Conservation (phyloP, 2,329 filamentous ascomycete genomes). For the Fusarium torulosum region DNA sequence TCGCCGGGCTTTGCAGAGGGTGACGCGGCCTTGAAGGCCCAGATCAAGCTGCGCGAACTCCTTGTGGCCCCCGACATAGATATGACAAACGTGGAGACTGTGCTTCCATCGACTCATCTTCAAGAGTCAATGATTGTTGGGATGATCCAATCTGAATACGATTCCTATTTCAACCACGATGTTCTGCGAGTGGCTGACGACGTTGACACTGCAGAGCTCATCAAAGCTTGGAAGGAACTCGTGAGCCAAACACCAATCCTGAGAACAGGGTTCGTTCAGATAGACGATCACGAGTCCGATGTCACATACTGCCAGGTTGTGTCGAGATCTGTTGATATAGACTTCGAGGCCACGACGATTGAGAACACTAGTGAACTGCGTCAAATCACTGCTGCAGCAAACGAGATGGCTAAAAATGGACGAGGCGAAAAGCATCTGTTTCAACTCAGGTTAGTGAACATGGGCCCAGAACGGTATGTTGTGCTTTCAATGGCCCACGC, state of each 20-base stretch:
- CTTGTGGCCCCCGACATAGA: conserved; percentile 52
- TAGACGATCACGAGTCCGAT: conserved; percentile 70
- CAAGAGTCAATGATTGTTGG: conserved; percentile 89
- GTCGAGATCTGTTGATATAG: conserved; percentile 41
- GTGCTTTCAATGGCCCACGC: conserved; percentile 85
- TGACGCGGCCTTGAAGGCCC: conserved; percentile 38
- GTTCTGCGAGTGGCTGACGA: conserved; percentile 70
- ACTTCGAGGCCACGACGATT: conserved; percentile 45
- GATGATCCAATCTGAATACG: conserved; percentile 80
- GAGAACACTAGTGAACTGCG: conserved; percentile 52
- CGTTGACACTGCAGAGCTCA: conserved; percentile 69
- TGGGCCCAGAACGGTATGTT: conserved; percentile 56
- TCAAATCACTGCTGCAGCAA: conserved; percentile 55
- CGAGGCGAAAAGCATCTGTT: conserved; percentile 59
- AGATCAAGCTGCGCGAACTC: conserved; percentile 54
- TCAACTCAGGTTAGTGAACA: conserved; percentile 60
- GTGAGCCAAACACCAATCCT: conserved; percentile 75
- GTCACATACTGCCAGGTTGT: conserved; percentile 65
- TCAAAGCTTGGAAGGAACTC: conserved; percentile 71
- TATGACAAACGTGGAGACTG: conserved; percentile 62
- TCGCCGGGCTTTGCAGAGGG: not conserved
- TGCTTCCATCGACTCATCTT: conserved; percentile 82
- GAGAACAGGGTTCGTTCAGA: conserved; percentile 77
- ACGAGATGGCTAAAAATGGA: conserved; percentile 52
- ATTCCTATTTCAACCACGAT: conserved; percentile 88